Conservation (phyloP, 306 rosid genomes). For the Rosa chinensis region DNA sequence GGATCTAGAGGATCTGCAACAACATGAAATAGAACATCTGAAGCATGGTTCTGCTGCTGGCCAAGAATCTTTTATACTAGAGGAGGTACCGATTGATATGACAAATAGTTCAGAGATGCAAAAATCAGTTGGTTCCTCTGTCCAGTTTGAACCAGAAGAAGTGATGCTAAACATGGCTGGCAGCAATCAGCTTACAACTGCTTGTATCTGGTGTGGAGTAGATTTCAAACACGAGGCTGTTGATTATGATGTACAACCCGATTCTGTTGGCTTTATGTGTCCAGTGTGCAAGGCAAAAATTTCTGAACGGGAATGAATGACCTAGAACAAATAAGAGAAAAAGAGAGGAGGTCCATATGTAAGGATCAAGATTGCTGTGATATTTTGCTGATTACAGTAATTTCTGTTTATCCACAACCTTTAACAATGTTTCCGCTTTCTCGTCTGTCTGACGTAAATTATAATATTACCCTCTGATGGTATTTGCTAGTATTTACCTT, state of each 20-base stretch:
- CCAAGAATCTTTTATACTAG: slow-evolving; percentile 46
- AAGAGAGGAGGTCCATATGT: background rate
- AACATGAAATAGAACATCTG: slow-evolving; percentile 45
- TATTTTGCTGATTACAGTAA: background rate
- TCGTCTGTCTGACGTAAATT: background rate
- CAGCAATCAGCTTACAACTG: slow-evolving; percentile 48
- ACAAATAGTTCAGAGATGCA: slow-evolving; percentile 36
- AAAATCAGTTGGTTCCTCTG: slow-evolving; percentile 41
- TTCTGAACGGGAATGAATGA: slow-evolving; percentile 45
- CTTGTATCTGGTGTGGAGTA: slow-evolving; percentile 73
- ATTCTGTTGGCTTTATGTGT: slow-evolving; percentile 85
- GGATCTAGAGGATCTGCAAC: slow-evolving; percentile 45
- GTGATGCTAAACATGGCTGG: slow-evolving; percentile 36
- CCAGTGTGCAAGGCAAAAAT: slow-evolving; percentile 66
- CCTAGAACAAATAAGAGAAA: background rate
- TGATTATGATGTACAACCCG: slow-evolving; percentile 64
- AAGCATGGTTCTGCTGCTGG: slow-evolving; percentile 40
- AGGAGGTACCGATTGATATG: slow-evolving; percentile 41
- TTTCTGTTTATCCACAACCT: background rate
- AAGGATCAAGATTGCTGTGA: background rate
- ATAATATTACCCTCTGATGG: background rate
- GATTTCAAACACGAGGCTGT: slow-evolving; percentile 60
- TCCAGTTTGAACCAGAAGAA: slow-evolving; percentile 53
- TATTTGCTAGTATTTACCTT: background rate
- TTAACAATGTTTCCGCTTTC: background rate